These are phyloP conservation scores for Fusarium hostae DNA, from an alignment of 2,329 filamentous ascomycete species.

Conservation along the genomic window DNA sequence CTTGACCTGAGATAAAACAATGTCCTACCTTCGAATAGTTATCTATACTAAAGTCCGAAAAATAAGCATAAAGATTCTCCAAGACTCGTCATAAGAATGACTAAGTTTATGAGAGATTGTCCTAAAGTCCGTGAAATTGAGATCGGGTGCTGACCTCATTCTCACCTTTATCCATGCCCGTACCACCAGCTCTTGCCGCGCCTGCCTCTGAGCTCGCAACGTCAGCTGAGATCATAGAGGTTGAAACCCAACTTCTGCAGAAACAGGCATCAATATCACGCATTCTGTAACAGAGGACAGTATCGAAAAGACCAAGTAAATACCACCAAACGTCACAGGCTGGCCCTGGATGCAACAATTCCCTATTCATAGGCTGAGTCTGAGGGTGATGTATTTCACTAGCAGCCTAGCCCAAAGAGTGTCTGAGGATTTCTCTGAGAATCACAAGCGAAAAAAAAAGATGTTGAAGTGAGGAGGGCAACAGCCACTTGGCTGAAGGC, in stretches of 20 bases:
- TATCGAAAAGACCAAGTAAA: not conserved
- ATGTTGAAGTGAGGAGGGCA: too few relatives aligned
- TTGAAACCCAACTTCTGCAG: too few relatives aligned
- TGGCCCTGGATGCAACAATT: not conserved
- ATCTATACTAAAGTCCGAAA: not conserved
- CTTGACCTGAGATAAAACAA: not conserved
- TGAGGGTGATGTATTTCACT: too few relatives aligned
- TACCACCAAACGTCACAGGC: not conserved
- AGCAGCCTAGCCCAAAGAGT: not conserved
- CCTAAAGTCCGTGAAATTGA: not conserved
- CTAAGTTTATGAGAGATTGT: not conserved
- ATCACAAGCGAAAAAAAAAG: too few relatives aligned
- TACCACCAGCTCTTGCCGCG: too few relatives aligned
- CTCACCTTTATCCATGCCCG: not conserved
- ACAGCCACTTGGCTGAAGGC: too few relatives aligned
- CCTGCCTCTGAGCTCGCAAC: not conserved
- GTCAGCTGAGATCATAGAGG: not conserved
- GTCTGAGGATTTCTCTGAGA: not conserved
- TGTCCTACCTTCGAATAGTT: not conserved
- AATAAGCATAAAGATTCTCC: too few relatives aligned
- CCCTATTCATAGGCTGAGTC: not conserved
- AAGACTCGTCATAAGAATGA: not conserved
- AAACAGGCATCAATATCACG: not conserved
- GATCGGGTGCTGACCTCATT: not conserved
- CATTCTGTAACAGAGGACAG: not conserved